Conservation (phyloP, 345 rosid genomes). For the Syzygium oleosum region DNA sequence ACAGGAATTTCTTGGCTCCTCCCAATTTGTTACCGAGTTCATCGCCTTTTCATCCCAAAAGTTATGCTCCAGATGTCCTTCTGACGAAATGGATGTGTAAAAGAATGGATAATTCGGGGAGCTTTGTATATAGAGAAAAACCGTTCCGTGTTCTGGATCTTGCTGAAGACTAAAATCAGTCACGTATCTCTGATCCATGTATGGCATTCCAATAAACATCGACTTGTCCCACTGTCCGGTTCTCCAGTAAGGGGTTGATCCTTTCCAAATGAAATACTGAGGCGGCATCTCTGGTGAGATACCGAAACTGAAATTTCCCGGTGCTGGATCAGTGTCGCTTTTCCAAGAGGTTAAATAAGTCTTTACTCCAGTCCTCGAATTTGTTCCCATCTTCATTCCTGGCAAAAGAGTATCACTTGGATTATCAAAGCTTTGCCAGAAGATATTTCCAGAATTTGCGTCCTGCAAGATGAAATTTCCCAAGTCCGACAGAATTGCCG, state of each 20-base stretch:
- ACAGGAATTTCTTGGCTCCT: too few species aligned
- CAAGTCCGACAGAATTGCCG: conserved; percentile 11
- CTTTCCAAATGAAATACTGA: conserved; percentile 8
- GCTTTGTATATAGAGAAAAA: neutral
- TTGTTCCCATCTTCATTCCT: conserved; percentile 27
- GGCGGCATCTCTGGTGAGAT: conserved; percentile 14
- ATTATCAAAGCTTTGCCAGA: conserved; percentile 32
- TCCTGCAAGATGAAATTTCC: conserved; percentile 24
- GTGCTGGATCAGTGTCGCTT: conserved; percentile 16
- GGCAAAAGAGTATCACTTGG: conserved; percentile 26
- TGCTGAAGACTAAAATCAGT: neutral
- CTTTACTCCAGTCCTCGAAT: neutral
- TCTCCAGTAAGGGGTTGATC: neutral
- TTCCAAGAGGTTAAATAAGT: conserved; percentile 21
- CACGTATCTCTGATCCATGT: neutral
- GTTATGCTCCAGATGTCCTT: neutral
- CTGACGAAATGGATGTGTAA: conserved; percentile 6
- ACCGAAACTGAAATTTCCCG: conserved; percentile 13
- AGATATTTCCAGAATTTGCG: neutral
- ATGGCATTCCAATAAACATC: neutral
- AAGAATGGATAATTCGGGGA: neutral
- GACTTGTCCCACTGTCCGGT: conserved; percentile 3
- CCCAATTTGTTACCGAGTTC: neutral
- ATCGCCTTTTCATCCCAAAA: conserved; percentile 6
- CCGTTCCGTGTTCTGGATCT: conserved; percentile 1